A percentile compares a stretch with the other conserved stretches of the same genome.
Conservation (phyloP, 306 rosid genomes). For the Calophaca sinica region DNA sequence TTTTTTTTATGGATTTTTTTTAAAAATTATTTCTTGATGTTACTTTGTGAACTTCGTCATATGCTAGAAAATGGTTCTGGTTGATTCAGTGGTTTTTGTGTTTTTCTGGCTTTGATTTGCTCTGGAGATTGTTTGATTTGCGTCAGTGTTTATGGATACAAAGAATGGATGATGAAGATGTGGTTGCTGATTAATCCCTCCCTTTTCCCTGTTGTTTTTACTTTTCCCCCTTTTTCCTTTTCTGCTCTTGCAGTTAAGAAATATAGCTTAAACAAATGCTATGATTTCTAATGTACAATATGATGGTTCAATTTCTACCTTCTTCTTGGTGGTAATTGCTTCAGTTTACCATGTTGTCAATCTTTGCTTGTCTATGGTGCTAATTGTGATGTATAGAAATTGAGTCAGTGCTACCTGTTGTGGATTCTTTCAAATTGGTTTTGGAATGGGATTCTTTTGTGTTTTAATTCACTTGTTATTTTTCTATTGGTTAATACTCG, state of each 20-base stretch:
- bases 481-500: slow-evolving; percentile 18
- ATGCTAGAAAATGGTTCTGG: slow-evolving; percentile 10
- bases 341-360: not conserved
- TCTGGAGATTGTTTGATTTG: slow-evolving; percentile 34
- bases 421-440: slow-evolving; percentile 34
- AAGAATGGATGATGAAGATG: too few relatives aligned
- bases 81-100: not conserved
- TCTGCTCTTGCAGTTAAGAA: slow-evolving; percentile 14
- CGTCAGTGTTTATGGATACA: not conserved
- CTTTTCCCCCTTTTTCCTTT: not conserved
- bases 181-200: too few relatives aligned
- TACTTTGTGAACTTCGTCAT: slow-evolving; percentile 24
- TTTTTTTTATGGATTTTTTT: too few relatives aligned
- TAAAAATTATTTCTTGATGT: not conserved
- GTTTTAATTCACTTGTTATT: slow-evolving; percentile 8
- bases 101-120: slow-evolving; percentile 19
- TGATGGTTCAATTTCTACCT: slow-evolving; percentile 26
- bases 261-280: not conserved
- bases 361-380: slow-evolving; percentile 25
- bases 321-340: not conserved
- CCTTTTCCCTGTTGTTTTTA: not conserved
- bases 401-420: slow-evolving; percentile 23
- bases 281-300: slow-evolving; percentile 41
- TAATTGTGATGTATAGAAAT: slow-evolving; percentile 30
- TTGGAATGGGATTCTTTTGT: slow-evolving; percentile 25